phyloP scores from a whole-genome alignment of 1,139 yeast species.

The Taiozyma onychis region DNA sequence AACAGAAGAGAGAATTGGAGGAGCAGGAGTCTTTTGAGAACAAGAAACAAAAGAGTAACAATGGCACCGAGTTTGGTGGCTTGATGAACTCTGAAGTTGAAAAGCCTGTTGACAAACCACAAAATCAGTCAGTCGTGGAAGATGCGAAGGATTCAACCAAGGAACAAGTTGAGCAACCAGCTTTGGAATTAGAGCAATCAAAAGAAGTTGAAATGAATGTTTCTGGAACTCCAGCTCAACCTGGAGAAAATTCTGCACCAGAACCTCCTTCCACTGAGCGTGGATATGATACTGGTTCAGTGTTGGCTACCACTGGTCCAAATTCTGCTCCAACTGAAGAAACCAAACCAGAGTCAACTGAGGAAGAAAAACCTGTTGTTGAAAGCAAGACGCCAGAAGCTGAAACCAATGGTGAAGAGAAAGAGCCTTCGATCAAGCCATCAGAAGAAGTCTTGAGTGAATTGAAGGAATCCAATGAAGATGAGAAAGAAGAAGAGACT shows the following conservation, averaged over 20 bases:
- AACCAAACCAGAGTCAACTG: neutral
- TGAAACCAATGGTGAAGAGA: slow-evolving; percentile 10
- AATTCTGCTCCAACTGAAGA: neutral
- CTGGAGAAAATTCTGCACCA: neutral
- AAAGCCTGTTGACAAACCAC: slow-evolving; percentile 7
- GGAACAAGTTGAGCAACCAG: neutral
- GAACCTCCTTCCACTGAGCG: neutral
- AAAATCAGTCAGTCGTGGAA: neutral
- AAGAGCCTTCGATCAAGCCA: slow-evolving; percentile 30
- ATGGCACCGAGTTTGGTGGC: neutral
- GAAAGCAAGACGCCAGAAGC: neutral
- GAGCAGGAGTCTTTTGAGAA: neutral
- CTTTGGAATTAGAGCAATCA: neutral
- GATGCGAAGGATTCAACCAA: neutral
- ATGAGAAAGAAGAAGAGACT: slow-evolving; percentile 26
- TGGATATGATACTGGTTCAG: neutral
- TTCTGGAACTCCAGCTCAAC: neutral
- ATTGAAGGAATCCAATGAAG: slow-evolving; percentile 35
- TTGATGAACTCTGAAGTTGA: neutral
- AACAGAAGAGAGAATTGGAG: slow-evolving; percentile 4
- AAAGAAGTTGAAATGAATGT: neutral
- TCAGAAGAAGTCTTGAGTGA: slow-evolving; percentile 36
- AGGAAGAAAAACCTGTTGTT: neutral
- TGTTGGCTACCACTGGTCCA: neutral
- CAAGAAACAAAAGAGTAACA: neutral